These are phyloP conservation scores for Incumbomyces delicatus DNA, from an alignment of 2,329 filamentous ascomycete species.

Conservation along the genomic window DNA sequence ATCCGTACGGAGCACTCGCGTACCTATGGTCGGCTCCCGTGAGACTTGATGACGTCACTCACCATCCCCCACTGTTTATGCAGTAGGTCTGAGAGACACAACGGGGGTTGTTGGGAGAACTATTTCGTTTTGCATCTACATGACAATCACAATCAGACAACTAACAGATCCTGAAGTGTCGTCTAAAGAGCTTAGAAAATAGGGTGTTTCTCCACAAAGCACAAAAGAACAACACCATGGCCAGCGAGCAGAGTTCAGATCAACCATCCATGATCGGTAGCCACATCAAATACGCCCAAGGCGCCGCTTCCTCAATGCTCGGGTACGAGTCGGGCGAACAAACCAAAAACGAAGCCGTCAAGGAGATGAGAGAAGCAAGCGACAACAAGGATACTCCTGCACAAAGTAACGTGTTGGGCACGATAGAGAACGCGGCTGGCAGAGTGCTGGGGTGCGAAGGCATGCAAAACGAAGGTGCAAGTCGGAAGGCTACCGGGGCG, in stretches of 20 bases:
- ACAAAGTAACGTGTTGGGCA: conserved; percentile 15
- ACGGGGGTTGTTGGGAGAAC: too few species aligned
- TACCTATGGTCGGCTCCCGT: too few species aligned
- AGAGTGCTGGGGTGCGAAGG: conserved; percentile 19
- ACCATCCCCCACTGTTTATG: too few species aligned
- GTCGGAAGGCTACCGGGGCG: conserved; percentile 13
- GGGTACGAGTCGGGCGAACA: conserved; percentile 18
- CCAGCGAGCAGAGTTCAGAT: background rate
- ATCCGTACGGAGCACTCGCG: background rate
- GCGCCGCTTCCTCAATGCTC: conserved; percentile 15
- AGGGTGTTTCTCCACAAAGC: too few species aligned
- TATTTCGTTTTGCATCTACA: too few species aligned
- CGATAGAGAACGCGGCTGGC: conserved; percentile 16
- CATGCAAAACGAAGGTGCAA: conserved; percentile 17
- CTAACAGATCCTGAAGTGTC: too few species aligned
- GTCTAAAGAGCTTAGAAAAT: too few species aligned
- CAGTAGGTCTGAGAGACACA: too few species aligned
- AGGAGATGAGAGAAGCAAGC: conserved; percentile 19
- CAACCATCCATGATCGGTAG: conserved; percentile 17
- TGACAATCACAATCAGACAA: too few species aligned
- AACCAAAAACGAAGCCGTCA: conserved; percentile 16
- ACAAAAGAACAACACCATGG: background rate
- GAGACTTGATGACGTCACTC: too few species aligned
- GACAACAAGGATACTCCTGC: conserved; percentile 10
- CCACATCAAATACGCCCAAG: conserved; percentile 21